phyloP scores from a whole-genome alignment of 768 basidiomycete genomes.

The Tylopilus intermedius region DNA sequence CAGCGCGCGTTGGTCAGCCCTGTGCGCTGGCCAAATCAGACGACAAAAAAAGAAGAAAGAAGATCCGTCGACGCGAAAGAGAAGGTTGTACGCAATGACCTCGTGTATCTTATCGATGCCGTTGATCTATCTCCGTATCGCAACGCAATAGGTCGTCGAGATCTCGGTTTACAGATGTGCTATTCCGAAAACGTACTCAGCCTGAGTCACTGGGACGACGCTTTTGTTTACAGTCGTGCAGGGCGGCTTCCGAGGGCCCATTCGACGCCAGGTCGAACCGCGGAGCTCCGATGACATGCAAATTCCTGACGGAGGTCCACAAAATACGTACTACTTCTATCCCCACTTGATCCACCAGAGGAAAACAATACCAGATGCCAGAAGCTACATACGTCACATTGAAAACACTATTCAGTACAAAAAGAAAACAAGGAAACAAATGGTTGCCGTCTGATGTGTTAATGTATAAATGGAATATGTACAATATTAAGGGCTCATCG shows the following conservation, averaged over 20 bases:
- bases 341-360: slow-evolving; percentile 14
- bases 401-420: slow-evolving; percentile 24
- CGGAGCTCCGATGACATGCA: slow-evolving; percentile 25
- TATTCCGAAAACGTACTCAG: slow-evolving; percentile 9
- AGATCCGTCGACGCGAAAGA: background rate
- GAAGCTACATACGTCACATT: slow-evolving; percentile 30
- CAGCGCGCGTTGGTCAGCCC: background rate
- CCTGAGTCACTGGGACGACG: background rate
- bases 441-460: slow-evolving; percentile 25
- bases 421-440: slow-evolving; percentile 15
- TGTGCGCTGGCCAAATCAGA: background rate
- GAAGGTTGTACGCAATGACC: slow-evolving; percentile 1
- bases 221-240: slow-evolving; percentile 5
- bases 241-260: slow-evolving; percentile 3
- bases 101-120: slow-evolving; percentile 20
- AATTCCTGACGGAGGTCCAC: slow-evolving; percentile 1
- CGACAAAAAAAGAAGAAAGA: background rate
- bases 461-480: slow-evolving; percentile 31
- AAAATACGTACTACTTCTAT: slow-evolving; percentile 19
- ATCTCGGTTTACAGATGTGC: slow-evolving; percentile 8
- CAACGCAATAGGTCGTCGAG: slow-evolving; percentile 6
- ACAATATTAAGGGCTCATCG: slow-evolving; percentile 32
- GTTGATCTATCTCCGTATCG: slow-evolving; percentile 15
- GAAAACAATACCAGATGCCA: slow-evolving; percentile 11
- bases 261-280: slow-evolving; percentile 19